These are phyloP conservation scores for Cyclotella sp. DNA, from an alignment of 108 stramenopile species.

Conservation along the genomic window DNA sequence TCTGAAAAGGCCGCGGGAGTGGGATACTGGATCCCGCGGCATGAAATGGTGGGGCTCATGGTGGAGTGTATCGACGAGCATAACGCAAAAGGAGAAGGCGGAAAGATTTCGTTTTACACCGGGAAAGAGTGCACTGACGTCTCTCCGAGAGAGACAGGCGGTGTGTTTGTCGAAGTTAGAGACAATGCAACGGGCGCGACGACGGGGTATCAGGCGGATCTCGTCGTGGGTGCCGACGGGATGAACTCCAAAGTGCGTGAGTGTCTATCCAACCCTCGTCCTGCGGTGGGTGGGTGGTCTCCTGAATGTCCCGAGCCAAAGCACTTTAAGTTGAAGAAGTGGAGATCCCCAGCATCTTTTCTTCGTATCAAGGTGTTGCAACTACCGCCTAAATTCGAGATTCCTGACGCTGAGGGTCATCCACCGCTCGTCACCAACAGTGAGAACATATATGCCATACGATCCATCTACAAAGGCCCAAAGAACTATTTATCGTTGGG, in stretches of 20 bases:
- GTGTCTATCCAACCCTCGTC: constrained; percentile 23
- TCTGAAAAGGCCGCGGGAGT: constrained; percentile 29
- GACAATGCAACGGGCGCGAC: background rate
- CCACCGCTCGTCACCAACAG: constrained; percentile 20
- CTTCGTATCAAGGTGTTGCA: constrained; percentile 72
- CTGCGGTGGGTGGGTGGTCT: constrained; percentile 16
- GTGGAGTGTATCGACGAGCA: constrained; percentile 44
- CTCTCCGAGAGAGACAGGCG: background rate
- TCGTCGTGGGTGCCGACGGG: constrained; percentile 78
- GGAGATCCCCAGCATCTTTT: constrained; percentile 51
- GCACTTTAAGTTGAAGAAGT: constrained; percentile 47
- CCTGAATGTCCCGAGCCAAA: constrained; percentile 34
- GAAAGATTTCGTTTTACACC: constrained; percentile 33
- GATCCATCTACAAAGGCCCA: constrained; percentile 34
- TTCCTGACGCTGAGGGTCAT: constrained; percentile 15
- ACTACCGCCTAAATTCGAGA: constrained; percentile 56
- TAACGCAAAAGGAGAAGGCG: constrained; percentile 26
- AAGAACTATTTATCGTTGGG: constrained; percentile 49
- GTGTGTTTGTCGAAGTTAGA: constrained; percentile 4
- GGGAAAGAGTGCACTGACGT: constrained; percentile 42
- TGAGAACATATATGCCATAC: constrained; percentile 39
- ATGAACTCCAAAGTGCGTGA: constrained; percentile 72
- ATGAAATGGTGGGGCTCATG: constrained; percentile 53
- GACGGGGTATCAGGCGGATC: constrained; percentile 1
- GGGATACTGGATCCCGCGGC: constrained; percentile 59